These are phyloP conservation scores for Colletotrichum trifolii DNA, from an alignment of 2,329 filamentous ascomycete species.

Conservation along the genomic window DNA sequence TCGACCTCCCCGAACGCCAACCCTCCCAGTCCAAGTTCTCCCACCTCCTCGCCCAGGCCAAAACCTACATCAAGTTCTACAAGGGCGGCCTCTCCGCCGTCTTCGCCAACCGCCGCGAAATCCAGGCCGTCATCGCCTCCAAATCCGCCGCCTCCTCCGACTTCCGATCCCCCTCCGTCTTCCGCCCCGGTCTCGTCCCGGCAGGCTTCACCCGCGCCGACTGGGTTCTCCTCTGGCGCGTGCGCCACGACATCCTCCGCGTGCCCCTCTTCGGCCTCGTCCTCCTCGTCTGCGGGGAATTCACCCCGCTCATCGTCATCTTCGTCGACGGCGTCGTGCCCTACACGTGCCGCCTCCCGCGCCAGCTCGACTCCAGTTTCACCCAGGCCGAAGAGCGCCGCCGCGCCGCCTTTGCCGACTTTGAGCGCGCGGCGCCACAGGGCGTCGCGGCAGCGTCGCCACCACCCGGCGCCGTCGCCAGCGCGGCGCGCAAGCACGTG, in stretches of 20 bases:
- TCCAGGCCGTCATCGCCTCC: conserved; percentile 55
- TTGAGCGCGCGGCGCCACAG: conserved; percentile 47
- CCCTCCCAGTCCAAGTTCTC: conserved; percentile 56
- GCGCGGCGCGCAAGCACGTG: conserved; percentile 49
- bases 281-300: conserved; percentile 83
- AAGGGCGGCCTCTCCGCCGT: conserved; percentile 84
- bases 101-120: conserved; percentile 70
- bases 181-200: conserved; percentile 47
- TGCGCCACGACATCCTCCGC: conserved; percentile 77
- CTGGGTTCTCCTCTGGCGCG: conserved; percentile 76
- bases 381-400: conserved; percentile 66
- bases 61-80: conserved; percentile 87
- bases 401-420: conserved; percentile 57
- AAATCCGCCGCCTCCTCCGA: conserved; percentile 68
- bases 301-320: conserved; percentile 83
- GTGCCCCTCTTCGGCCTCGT: conserved; percentile 83
- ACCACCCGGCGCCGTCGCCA: conserved; percentile 5
- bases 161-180: conserved; percentile 59
- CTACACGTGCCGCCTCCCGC: conserved; percentile 83
- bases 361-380: conserved; percentile 71
- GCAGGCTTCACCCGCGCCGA: conserved; percentile 68
- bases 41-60: conserved; percentile 67
- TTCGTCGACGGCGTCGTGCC: conserved; percentile 79
- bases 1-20: conserved; percentile 70
- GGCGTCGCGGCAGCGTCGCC: conserved; percentile 45